phyloP scores from a whole-genome alignment of 495 filamentous ascomycete species.

The Parathielavia hyrcaniae region DNA sequence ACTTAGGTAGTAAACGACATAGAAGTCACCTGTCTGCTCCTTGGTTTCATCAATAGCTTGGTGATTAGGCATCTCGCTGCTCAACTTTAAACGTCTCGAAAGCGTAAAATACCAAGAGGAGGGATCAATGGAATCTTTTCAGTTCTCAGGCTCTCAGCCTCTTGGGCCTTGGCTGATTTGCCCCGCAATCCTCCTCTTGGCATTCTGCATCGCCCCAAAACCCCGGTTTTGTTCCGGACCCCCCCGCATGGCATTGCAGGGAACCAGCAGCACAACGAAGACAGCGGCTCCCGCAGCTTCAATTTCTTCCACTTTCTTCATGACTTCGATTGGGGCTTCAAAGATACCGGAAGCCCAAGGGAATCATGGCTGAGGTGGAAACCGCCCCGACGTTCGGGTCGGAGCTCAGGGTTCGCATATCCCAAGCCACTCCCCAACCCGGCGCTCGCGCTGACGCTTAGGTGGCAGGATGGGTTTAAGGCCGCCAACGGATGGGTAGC shows the following conservation, averaged over 20 bases:
- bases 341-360: constrained; percentile 13
- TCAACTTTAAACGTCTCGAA: too few species aligned
- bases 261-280: background rate
- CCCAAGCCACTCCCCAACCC: background rate
- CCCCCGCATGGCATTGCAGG: constrained; percentile 3
- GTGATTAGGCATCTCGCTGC: too few species aligned
- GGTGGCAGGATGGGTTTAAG: constrained; percentile 79
- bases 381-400: constrained; percentile 75
- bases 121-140: too few species aligned
- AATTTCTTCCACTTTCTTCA: constrained; percentile 16
- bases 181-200: too few species aligned
- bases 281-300: constrained; percentile 11
- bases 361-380: constrained; percentile 65
- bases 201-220: background rate
- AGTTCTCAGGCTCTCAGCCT: too few species aligned
- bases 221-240: background rate
- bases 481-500: constrained; percentile 86
- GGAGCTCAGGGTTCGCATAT: constrained; percentile 70
- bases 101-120: too few species aligned
- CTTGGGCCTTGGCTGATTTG: background rate
- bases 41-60: too few species aligned
- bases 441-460: constrained; percentile 11
- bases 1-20: too few species aligned
- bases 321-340: constrained; percentile 20
- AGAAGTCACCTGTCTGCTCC: too few species aligned